Evolutionary conservation across 495 filamentous ascomycete species (phyloP), one percentile per base, ranked within the genome.

Genomic region (Podospora bellae-mahoneyi): DNA sequence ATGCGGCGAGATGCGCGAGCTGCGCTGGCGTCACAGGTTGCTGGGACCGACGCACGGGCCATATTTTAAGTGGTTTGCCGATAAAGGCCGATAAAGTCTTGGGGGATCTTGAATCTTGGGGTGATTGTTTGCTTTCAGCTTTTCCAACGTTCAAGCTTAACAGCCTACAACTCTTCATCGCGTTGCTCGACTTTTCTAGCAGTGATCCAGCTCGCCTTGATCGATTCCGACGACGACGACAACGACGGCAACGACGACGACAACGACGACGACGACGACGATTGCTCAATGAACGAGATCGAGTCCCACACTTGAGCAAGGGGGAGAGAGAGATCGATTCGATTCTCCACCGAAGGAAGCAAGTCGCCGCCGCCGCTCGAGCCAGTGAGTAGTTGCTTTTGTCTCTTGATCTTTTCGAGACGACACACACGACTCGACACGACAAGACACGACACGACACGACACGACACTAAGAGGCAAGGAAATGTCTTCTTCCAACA

Each of bases 401-500:
- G 3, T 16, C 15, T 48, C 39, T 32, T 32, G 30, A 5, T 32
- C 30, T 32, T 23, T 23, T 23, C 23, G 23, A 23, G 23, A 23
- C 23, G 23, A 23, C 23, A 23, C 23, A 23, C 23, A 23, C 20
- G 20, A 23, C 20, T 1, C 20, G 20, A 23, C 20, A 23, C 23
- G 23, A 23, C 1, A 23, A 1, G 20, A 23, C 20, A 23, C 20
- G 20, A 23, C 23, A 23, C 20, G 20, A 23, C 20, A 23, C 20
- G 20, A 23, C 20, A 23, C 23, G 23, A 23, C 1, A 23, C 23
- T 2, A 7, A 7, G 30, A 32, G 30, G 7, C 30, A 32, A 32
- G 18, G 18, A 48, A 63, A 48, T 32, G 27, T 32, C 30, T 28
- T 63, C 61, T 16, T 84, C 84, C 56, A 82, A 77, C 56, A 82